Conservation (phyloP, 2,329 filamentous ascomycete species). For the Cladosporium sp. region DNA sequence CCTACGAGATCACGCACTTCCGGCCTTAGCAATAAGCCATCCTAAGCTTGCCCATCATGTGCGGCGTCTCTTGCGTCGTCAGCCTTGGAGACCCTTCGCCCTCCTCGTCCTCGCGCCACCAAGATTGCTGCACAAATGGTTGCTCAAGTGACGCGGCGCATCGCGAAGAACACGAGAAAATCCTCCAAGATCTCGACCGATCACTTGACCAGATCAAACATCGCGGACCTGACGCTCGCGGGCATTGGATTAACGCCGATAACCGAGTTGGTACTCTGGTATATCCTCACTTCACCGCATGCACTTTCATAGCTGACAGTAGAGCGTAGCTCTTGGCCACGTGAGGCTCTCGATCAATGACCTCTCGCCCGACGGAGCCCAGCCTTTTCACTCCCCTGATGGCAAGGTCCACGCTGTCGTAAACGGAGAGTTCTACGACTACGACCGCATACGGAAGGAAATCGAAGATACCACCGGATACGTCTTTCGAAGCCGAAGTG, state of each 20-base stretch:
- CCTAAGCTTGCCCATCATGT: conserved; percentile 21
- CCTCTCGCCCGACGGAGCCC: conserved; percentile 43
- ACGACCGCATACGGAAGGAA: conserved; percentile 41
- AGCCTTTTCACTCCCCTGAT: conserved; percentile 36
- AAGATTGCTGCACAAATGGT: conserved; percentile 17
- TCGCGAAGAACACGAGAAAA: conserved; percentile 14
- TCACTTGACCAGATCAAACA: conserved; percentile 40
- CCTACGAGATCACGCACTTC: too few relatives aligned
- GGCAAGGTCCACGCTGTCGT: conserved; percentile 51
- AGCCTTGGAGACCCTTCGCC: conserved; percentile 13
- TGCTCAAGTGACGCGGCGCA: conserved; percentile 1
- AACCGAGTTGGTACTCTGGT: conserved; percentile 37
- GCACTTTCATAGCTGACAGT: background rate
- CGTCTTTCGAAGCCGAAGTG: conserved; percentile 44
- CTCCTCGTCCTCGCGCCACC: conserved; percentile 7
- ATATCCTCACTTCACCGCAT: background rate
- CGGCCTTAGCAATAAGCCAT: background rate
- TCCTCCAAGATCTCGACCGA: conserved; percentile 24
- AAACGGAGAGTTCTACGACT: conserved; percentile 58
- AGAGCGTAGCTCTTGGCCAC: conserved; percentile 42
- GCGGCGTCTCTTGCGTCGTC: conserved; percentile 29
- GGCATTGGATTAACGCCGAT: conserved; percentile 45
- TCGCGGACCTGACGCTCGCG: conserved; percentile 44
- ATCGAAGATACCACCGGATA: conserved; percentile 37
- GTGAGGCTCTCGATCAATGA: conserved; percentile 53